Base-by-base conservation (phyloP, 179 eudicot species). In the Beta macrorhiza region DNA sequence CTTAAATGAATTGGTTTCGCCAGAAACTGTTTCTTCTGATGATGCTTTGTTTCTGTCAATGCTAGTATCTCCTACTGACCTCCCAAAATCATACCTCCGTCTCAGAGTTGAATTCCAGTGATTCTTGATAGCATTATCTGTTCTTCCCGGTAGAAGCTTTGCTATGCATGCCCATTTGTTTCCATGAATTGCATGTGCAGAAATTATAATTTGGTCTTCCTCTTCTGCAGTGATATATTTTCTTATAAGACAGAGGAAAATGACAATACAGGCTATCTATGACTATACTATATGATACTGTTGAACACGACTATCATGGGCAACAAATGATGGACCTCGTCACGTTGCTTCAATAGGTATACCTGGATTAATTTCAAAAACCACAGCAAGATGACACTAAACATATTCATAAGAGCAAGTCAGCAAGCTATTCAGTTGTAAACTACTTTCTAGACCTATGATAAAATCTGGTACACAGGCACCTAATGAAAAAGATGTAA, bases 51-150 rank as follows among this genome's bases (percentile, higher is more conserved):
- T 82, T 72, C 77, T 83, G 67, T 89, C 86, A 56, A 72, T 78
- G 86, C 86, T 84, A 55, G 82, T 77, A 67, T 91, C 86, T 42
- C 83, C 89, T 42, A 83, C 69, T 22, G 76, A 61, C 79, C 75
- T 87, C 72, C 64, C 61, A 81, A 85, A 70, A 58, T 82, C 86
- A 83, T 44, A 80, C 84, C 87, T 91, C 5, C 97, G 92, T 63
- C 90, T 87, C 78, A 94, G 82, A 70, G 97, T 91, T 82, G 98
- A 91, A 86, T 94, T 94, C 98, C 98, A 94, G 80, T 94, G 98
- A 80, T 94, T 94, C 81, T 94, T 93, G 73, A 94, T 92, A 72
- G 97, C 92, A 79, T 94, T 92, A 55, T 93, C 98, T 22, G 98
- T 94, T 90, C 98, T 87, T 59, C 98, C 98, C 0, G 91, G 93